phyloP scores from a whole-genome alignment of 768 basidiomycete species.

The Boletus edulis region DNA sequence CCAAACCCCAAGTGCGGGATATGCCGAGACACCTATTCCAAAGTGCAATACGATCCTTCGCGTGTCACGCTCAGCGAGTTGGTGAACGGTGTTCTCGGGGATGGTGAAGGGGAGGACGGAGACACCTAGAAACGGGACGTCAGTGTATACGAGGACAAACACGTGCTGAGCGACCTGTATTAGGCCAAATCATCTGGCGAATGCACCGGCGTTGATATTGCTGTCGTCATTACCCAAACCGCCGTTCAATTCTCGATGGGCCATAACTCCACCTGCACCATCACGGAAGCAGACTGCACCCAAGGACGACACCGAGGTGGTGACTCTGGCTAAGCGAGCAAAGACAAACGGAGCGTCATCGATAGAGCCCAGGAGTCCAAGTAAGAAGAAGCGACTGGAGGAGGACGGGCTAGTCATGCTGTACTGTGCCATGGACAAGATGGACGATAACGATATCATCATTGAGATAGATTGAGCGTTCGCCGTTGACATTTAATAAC shows the following conservation, averaged over 20 bases:
- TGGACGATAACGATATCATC: slow-evolving; percentile 57
- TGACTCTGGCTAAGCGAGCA: slow-evolving; percentile 56
- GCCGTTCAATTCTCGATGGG: slow-evolving; percentile 41
- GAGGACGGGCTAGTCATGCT: slow-evolving; percentile 73
- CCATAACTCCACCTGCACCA: slow-evolving; percentile 41
- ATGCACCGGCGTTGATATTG: slow-evolving; percentile 56
- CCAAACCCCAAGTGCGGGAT: slow-evolving; percentile 83
- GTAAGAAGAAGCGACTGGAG: slow-evolving; percentile 63
- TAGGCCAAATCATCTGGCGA: slow-evolving; percentile 55
- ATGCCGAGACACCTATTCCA: slow-evolving; percentile 82
- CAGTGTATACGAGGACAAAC: slow-evolving; percentile 82
- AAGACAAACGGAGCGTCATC: slow-evolving; percentile 32
- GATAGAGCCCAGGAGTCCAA: slow-evolving; percentile 44
- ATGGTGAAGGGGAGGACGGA: slow-evolving; percentile 33
- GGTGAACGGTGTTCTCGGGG: slow-evolving; percentile 63
- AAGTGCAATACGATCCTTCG: slow-evolving; percentile 69
- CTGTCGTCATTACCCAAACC: slow-evolving; percentile 65
- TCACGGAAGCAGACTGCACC: slow-evolving; percentile 56
- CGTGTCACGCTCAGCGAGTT: slow-evolving; percentile 71
- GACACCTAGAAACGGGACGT: slow-evolving; percentile 54
- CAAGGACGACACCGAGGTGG: slow-evolving; percentile 56
- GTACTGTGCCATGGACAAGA: slow-evolving; percentile 51
- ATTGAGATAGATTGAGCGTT: slow-evolving; percentile 52
- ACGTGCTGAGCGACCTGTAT: slow-evolving; percentile 73
- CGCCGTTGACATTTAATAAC: no score